These are phyloP conservation scores for Cercospora nicotianae DNA, from an alignment of 2,329 filamentous ascomycete species.

Conservation along the genomic window DNA sequence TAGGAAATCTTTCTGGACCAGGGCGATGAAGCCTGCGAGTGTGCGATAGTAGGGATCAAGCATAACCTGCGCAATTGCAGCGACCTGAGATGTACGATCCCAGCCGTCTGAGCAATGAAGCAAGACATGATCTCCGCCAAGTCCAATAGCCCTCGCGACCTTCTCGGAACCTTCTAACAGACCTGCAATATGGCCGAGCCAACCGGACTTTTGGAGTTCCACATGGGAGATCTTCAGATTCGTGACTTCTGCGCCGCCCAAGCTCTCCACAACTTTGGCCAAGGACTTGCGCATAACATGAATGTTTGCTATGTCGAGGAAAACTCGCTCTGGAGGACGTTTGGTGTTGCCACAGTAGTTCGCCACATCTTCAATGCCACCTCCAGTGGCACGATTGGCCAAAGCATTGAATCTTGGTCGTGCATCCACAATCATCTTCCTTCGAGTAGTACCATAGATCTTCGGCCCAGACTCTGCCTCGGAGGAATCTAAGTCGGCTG, in stretches of 20 bases:
- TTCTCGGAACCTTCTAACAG: constrained; percentile 81
- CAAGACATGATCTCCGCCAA: constrained; percentile 89
- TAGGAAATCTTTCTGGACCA: constrained; percentile 97
- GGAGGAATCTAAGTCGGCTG: neutral
- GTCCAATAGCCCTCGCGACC: constrained; percentile 83
- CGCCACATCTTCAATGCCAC: constrained; percentile 97
- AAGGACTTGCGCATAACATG: constrained; percentile 96
- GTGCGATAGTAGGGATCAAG: constrained; percentile 95
- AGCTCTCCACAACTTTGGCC: constrained; percentile 78
- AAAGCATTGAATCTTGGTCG: constrained; percentile 91
- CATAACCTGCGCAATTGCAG: constrained; percentile 86
- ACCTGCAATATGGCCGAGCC: constrained; percentile 84
- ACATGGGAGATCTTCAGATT: constrained; percentile 80
- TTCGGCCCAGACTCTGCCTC: constrained; percentile 12
- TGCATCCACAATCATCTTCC: constrained; percentile 93
- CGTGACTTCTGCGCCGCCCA: constrained; percentile 90
- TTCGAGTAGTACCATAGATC: constrained; percentile 87
- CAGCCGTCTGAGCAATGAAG: constrained; percentile 98
- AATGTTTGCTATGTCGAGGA: constrained; percentile 95
- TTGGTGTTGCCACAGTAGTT: constrained; percentile 83
- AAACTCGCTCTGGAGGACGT: constrained; percentile 63
- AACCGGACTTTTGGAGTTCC: constrained; percentile 76
- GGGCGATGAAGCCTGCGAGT: constrained; percentile 86
- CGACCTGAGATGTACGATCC: constrained; percentile 95
- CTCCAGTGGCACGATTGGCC: constrained; percentile 88